phyloP scores from a whole-genome alignment of 1,139 yeast species.

The Zygoascus meyerae region DNA sequence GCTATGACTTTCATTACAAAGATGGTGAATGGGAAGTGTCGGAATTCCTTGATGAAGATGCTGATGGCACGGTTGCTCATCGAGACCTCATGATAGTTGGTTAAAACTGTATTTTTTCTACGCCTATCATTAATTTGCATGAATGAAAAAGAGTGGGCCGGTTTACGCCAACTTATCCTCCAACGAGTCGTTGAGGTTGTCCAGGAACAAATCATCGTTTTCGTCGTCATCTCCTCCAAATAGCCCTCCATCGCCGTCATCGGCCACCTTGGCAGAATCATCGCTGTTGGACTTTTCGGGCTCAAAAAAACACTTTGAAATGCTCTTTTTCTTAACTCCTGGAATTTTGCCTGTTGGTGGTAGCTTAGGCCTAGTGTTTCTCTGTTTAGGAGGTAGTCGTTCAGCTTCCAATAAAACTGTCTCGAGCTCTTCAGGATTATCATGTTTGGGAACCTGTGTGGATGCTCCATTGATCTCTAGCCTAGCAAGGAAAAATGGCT shows the following conservation, averaged over 20 bases:
- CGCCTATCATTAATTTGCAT: no score
- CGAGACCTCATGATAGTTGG: no score
- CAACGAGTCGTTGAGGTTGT: no score
- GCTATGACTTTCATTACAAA: background rate
- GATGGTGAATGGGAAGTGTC: background rate
- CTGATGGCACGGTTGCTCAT: background rate
- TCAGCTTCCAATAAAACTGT: conserved; percentile 61
- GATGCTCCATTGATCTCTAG: conserved; percentile 26
- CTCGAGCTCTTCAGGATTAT: conserved; percentile 35
- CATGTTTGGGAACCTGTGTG: conserved; percentile 21
- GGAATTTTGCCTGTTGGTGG: conserved; percentile 93
- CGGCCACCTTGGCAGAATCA: background rate
- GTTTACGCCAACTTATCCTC: no score
- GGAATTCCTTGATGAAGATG: background rate
- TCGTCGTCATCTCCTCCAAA: background rate
- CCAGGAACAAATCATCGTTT: background rate
- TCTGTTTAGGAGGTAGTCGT: conserved; percentile 71
- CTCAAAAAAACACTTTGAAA: conserved; percentile 25
- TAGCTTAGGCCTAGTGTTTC: conserved; percentile 73
- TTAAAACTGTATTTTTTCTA: no score
- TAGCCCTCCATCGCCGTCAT: background rate
- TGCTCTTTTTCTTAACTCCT: conserved; percentile 50
- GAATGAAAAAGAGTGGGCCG: no score
- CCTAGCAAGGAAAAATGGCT: conserved; percentile 45
- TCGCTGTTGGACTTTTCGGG: conserved; percentile 6